Evolutionary conservation across 768 basidiomycete genomes (phyloP).

Genomic region (Rubroboletus satanas): DNA sequence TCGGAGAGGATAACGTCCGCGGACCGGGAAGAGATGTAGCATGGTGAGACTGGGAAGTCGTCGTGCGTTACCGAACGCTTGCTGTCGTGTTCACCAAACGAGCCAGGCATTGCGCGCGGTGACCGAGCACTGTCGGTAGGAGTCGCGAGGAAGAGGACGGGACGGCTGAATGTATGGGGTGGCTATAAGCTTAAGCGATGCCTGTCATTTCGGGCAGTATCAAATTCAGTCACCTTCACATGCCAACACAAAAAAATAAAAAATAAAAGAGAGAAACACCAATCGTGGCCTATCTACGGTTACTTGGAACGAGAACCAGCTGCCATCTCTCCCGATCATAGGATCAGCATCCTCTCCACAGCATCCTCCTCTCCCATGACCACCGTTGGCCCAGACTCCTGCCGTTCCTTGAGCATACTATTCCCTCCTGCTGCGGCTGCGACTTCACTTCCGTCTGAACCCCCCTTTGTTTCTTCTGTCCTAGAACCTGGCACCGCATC

Average conservation of each 20-base stretch:
- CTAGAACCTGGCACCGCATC: neutral
- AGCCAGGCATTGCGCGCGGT: constrained; percentile 41
- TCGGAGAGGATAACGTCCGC: constrained; percentile 92
- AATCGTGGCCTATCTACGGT: neutral
- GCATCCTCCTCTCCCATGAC: constrained; percentile 19
- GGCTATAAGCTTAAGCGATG: constrained; percentile 17
- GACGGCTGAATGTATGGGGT: constrained; percentile 4
- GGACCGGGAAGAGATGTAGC: constrained; percentile 77
- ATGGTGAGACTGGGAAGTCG: constrained; percentile 43
- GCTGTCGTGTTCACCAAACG: constrained; percentile 37
- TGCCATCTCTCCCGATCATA: neutral
- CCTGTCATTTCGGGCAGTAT: constrained; percentile 1
- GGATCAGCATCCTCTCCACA: constrained; percentile 21
- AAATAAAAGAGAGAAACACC: neutral
- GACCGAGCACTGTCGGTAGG: constrained; percentile 10
- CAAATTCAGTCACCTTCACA: constrained; percentile 2
- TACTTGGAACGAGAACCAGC: neutral
- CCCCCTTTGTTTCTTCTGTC: neutral
- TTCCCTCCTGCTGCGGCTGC: neutral
- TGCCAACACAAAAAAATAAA: neutral
- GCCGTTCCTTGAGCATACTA: neutral
- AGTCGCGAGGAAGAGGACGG: constrained; percentile 13
- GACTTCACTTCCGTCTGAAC: neutral
- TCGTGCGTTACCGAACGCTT: constrained; percentile 10
- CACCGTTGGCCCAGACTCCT: neutral